Evolutionary conservation across 176 grass and related monocot genomes (phyloP), one percentile per base, ranked within the genome.

Genomic region (Tuctoria greenei): DNA sequence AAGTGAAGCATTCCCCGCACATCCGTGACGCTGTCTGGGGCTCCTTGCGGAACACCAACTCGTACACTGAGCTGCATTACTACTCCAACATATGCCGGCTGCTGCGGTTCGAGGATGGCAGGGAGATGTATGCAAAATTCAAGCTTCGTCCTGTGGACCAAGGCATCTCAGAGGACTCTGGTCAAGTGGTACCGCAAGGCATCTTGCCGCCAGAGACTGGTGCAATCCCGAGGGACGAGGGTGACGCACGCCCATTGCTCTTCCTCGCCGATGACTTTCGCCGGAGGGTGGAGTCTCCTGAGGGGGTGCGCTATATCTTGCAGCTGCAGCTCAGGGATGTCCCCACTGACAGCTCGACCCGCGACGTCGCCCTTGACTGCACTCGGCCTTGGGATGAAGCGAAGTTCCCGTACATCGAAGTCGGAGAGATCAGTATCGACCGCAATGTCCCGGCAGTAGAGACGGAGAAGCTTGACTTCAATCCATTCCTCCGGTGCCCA

Each of bases 1-100:
- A 93, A 7, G 86, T 93, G 67, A 86, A 81, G 72, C 80, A 23
- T 24, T 61, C 72, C 23, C 90, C 86, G 1, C 90, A 93, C 72
- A 86, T 93, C 74, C 72, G 86, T 0, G 86, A 93, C 56, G 86
- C 90, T 17, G 90, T 93, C 4, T 93, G 90, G 90, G 76, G 83
- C 40, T 93, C 90, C 27, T 24, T 93, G 66, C 73, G 90, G 76
- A 78, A 83, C 61, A 86, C 90, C 66, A 58, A 89, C 61, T 93
- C 90, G 5, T 93, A 89, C 68, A 69, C 86, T 8, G 21, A 55
- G 66, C 83, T 93, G 24, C 90, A 93, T 18, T 93, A 93, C 67
- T 93, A 93, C 73, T 89, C 90, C 9, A 93, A 93, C 76, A 86
- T 93, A 27, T 89, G 83, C 64, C 83, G 90, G 64, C 61, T 93